Conservation (phyloP, 176 grass and related monocot genomes). For the Musa schizocarpa region DNA sequence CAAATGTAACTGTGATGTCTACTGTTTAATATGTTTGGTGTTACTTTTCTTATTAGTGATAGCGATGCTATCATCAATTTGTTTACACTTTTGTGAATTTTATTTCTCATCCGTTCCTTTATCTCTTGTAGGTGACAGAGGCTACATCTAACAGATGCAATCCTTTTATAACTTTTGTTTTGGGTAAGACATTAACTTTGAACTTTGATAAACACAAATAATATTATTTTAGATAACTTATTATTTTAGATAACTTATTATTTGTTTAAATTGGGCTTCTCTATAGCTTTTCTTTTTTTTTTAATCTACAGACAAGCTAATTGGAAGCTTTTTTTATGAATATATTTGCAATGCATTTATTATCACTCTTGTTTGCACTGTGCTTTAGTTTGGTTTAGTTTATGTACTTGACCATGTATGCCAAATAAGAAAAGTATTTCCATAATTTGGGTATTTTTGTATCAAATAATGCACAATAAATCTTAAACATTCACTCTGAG, state of each 20-base stretch:
- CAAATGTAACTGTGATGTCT: neutral
- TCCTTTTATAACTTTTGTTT: conserved; percentile 79
- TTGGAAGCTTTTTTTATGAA: neutral
- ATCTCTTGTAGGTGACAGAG: conserved; percentile 29
- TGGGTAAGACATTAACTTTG: conserved; percentile 35
- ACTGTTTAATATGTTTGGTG: neutral
- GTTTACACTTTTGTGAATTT: neutral
- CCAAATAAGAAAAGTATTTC: neutral
- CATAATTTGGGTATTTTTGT: neutral
- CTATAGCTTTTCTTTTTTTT: neutral
- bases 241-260: neutral
- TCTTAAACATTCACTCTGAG: neutral
- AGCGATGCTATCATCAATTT: neutral
- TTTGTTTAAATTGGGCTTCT: neutral
- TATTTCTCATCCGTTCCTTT: neutral
- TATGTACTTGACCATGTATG: neutral
- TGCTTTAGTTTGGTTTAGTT: neutral
- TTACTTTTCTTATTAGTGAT: neutral
- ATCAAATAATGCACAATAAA: neutral
- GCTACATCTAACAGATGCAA: conserved; percentile 2
- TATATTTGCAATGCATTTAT: neutral
- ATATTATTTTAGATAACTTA: neutral
- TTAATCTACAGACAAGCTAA: neutral
- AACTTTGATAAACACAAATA: neutral
- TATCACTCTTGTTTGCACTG: neutral